These are phyloP conservation scores for Chimonanthus salicifolius DNA, from an alignment of 164 flowering plant species.

Conservation along the genomic window DNA sequence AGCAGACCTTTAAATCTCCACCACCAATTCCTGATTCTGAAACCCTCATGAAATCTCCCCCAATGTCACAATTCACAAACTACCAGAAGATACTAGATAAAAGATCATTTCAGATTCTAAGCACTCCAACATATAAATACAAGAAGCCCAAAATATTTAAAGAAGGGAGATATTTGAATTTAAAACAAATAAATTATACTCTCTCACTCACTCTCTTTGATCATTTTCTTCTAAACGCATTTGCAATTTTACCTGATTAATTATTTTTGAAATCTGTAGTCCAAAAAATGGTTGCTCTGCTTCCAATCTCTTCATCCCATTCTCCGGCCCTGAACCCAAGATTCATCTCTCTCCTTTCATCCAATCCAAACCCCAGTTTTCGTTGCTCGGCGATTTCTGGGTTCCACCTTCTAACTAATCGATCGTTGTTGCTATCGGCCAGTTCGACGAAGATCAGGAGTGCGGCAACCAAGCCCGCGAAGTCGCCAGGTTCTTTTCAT, in stretches of 20 bases:
- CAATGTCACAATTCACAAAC: not conserved
- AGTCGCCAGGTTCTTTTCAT: slow-evolving; percentile 64
- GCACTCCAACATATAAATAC: too few relatives aligned
- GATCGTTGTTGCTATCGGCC: slow-evolving; percentile 7
- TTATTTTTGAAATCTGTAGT: too few relatives aligned
- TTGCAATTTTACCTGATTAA: not conserved
- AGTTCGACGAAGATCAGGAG: slow-evolving; percentile 34
- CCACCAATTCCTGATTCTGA: slow-evolving; percentile 41
- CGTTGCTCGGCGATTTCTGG: slow-evolving; percentile 12
- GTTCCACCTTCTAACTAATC: slow-evolving; percentile 6
- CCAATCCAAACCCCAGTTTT: slow-evolving; percentile 15
- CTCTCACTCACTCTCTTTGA: not conserved
- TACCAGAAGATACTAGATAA: too few relatives aligned
- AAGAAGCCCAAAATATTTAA: not conserved
- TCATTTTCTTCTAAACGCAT: not conserved
- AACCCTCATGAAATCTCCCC: slow-evolving; percentile 13
- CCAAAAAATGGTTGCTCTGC: slow-evolving; percentile 32
- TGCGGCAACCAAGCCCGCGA: slow-evolving; percentile 84
- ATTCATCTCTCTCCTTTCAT: slow-evolving; percentile 17
- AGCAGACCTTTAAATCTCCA: slow-evolving; percentile 22
- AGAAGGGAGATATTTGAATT: not conserved
- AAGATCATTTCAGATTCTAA: too few relatives aligned
- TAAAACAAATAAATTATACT: not conserved
- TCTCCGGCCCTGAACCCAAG: slow-evolving; percentile 22
- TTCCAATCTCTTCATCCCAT: slow-evolving; percentile 24